Base-by-base conservation (phyloP, 257 asterid species). In the Striga asiatica region DNA sequence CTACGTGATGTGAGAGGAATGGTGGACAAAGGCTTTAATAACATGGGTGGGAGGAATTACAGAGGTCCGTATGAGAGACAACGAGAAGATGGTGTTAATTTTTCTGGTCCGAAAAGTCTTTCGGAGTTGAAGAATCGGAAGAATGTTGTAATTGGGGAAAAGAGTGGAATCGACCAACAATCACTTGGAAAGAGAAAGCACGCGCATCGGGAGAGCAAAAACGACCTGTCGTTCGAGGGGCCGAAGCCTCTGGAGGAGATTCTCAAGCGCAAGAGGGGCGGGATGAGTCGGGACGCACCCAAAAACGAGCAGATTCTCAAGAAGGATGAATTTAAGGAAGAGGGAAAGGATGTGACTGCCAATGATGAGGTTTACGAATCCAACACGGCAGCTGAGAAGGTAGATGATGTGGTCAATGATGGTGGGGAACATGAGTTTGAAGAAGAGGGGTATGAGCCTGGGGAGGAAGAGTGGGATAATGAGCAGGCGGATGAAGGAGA, bases 241-340 rank as follows among this genome's bases (percentile, higher is more conserved):
- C 97, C 97, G 18, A 88, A 75, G 88, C 89, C 97, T n/a, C 79
- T 88, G 23, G 61, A 77, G 49, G 95, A 85, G 78, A 88, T 88
- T 65, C 73, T 88, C 65, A 88, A 82, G 75, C 82, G 94, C 46
- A 88, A 88, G 76, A 78, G 72, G 68, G 74, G 86, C 37, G 89
- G 60, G 67, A 65, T 48, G 47, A 25, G 37, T 37, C 35, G 59
- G 63, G 38, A 47, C 39, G 51, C 55, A 12, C 46, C 71, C 6
- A 25, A 14, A 5, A 43, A 32, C 56, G 22, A 48, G 27, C 65
- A 67, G 42, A 67, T 52, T 29, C 63, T 45, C 25, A 53, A 50
- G 16, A 69, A 47, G 68, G 63, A 14, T 51, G 60, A 41, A 18
- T 70, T 59, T n/a, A 61, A 17, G 32, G 66, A 62, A n/a, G 56